Conservation (phyloP, 164 flowering plant species). For the Umbellularia californica region DNA sequence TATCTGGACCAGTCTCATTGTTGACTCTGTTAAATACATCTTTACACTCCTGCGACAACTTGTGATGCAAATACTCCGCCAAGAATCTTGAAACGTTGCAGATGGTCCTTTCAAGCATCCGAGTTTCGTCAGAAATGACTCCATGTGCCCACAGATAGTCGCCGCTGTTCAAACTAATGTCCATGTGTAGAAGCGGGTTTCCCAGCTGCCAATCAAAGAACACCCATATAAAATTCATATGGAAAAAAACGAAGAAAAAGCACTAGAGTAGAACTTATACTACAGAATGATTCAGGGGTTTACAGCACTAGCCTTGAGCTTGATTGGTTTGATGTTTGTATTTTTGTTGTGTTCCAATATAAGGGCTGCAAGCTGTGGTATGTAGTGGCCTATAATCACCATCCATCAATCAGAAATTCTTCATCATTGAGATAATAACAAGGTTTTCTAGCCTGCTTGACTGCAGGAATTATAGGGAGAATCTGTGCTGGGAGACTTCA, state of each 20-base stretch:
- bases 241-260: no score
- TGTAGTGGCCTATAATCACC: conserved; percentile 35
- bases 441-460: no score
- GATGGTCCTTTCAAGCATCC: conserved; percentile 25
- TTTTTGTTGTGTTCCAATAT: conserved; percentile 34
- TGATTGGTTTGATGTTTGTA: conserved; percentile 27
- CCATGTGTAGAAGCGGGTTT: conserved; percentile 39
- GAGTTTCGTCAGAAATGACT: conserved; percentile 32
- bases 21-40: conserved; percentile 28
- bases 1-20: conserved; percentile 24
- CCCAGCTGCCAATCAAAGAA: conserved; percentile 25
- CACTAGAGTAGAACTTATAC: neutral
- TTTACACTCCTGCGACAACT: conserved; percentile 23
- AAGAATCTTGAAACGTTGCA: conserved; percentile 27
- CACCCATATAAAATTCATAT: neutral
- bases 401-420: neutral
- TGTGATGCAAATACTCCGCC: conserved; percentile 12
- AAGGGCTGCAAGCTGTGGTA: conserved; percentile 45
- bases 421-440: neutral
- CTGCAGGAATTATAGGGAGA: no score
- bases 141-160: conserved; percentile 42
- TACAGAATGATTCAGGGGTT: neutral
- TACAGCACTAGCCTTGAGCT: conserved; percentile 44
- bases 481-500: no score
- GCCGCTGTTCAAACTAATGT: conserved; percentile 27